phyloP scores from a whole-genome alignment of 2,329 filamentous ascomycete species.

The Clarireedia sp. region DNA sequence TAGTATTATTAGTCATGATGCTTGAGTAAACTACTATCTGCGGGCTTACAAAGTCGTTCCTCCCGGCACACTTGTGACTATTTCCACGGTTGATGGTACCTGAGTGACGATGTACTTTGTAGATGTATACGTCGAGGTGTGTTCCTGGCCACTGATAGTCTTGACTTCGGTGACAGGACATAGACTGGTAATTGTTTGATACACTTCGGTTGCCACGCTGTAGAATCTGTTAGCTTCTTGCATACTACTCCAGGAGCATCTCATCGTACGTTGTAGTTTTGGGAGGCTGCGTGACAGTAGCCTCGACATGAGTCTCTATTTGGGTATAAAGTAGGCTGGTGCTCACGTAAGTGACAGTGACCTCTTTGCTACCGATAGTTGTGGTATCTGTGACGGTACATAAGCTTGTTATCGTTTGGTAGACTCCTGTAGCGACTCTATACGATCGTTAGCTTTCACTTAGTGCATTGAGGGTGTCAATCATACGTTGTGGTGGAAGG shows the following conservation, averaged over 20 bases:
- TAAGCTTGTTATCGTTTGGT: slow-evolving; percentile 32
- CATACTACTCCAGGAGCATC: too few relatives aligned
- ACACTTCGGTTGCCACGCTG: slow-evolving; percentile 15
- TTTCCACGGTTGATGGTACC: slow-evolving; percentile 9
- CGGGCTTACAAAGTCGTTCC: slow-evolving; percentile 4
- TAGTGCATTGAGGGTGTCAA: too few relatives aligned
- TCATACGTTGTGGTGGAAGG: not conserved
- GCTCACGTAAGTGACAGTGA: slow-evolving; percentile 25
- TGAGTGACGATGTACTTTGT: slow-evolving; percentile 21
- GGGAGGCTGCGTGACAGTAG: slow-evolving; percentile 1
- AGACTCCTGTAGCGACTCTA: slow-evolving; percentile 10
- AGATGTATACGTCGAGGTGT: slow-evolving; percentile 25
- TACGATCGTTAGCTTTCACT: not conserved
- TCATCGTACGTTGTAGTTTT: slow-evolving; percentile 9
- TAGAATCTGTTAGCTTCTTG: not conserved
- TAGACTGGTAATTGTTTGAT: slow-evolving; percentile 32
- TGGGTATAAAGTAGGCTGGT: slow-evolving; percentile 23
- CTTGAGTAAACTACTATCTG: slow-evolving; percentile 5
- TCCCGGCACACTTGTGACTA: not conserved
- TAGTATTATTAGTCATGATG: slow-evolving; percentile 12
- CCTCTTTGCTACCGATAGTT: slow-evolving; percentile 35
- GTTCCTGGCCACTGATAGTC: slow-evolving; percentile 35
- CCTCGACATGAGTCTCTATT: not conserved
- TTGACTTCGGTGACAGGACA: slow-evolving; percentile 41
- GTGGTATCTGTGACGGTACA: slow-evolving; percentile 41